Conservation (phyloP, 2,329 filamentous ascomycete genomes). For the Cladobotryum mycophilum region DNA sequence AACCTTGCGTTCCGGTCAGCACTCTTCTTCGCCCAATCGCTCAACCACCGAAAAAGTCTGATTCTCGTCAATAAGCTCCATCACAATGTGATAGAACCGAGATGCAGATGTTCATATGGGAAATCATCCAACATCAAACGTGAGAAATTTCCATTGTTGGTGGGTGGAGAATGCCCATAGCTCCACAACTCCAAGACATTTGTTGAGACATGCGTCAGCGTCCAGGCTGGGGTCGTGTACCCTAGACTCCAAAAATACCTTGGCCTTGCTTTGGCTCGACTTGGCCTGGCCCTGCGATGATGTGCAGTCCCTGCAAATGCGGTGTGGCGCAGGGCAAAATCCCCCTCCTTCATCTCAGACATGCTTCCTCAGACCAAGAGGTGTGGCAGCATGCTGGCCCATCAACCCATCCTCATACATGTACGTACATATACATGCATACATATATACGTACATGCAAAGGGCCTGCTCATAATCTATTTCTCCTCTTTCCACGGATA, state of each 20-base stretch:
- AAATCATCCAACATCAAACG: too few species aligned
- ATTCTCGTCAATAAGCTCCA: too few species aligned
- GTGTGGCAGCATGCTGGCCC: background rate
- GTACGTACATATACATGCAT: background rate
- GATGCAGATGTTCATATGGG: too few species aligned
- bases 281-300: conserved; percentile 19
- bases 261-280: background rate
- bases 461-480: too few species aligned
- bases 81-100: too few species aligned
- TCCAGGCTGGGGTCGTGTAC: background rate
- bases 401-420: background rate
- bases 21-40: too few species aligned
- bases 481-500: too few species aligned
- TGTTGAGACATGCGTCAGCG: conserved; percentile 11
- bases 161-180: too few species aligned
- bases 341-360: conserved; percentile 11
- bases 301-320: conserved; percentile 23
- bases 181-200: too few species aligned
- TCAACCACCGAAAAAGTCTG: too few species aligned
- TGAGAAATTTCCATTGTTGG: too few species aligned
- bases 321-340: conserved; percentile 17
- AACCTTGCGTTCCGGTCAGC: too few species aligned
- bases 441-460: background rate
- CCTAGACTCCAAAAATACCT: conserved; percentile 4
- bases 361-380: conserved; percentile 9